These are phyloP conservation scores for Rhodotorula babjevae DNA, from an alignment of 768 basidiomycete genomes.

Conservation along the genomic window DNA sequence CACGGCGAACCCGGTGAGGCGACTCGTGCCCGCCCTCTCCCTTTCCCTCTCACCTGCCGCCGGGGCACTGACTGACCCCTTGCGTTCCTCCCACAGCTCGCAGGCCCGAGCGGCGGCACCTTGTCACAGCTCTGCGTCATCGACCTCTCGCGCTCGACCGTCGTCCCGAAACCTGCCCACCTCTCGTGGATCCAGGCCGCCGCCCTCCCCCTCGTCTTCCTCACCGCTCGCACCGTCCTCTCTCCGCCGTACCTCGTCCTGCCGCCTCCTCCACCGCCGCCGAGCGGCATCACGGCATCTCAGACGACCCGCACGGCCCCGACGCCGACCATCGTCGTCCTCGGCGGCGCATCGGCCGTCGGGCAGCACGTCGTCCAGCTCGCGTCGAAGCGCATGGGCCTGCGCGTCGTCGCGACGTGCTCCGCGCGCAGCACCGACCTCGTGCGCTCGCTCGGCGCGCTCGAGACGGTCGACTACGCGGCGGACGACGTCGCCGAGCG, in stretches of 20 bases:
- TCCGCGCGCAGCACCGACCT: conserved; percentile 29
- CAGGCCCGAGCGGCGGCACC: conserved; percentile 1
- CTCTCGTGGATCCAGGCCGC: conserved; percentile 27
- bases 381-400: conserved; percentile 9
- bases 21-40: no score
- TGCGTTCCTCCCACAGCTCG: conserved; percentile 5
- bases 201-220: conserved; percentile 37
- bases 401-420: conserved; percentile 33
- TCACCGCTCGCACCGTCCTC: conserved; percentile 33
- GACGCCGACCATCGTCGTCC: conserved; percentile 24
- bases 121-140: conserved; percentile 20
- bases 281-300: background rate
- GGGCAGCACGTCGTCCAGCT: conserved; percentile 37
- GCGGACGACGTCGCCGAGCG: conserved; percentile 14
- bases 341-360: conserved; percentile 22
- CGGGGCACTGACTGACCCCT: background rate
- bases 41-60: no score
- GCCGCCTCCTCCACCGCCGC: background rate
- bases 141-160: conserved; percentile 14
- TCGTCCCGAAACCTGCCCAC: conserved; percentile 21
- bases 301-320: background rate
- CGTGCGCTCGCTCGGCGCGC: conserved; percentile 29
- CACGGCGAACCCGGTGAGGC: conserved; percentile 46
- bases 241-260: conserved; percentile 30
- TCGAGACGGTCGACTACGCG: conserved; percentile 30